Conservation (phyloP, 768 basidiomycete genomes). For the Termitomyces sp. region DNA sequence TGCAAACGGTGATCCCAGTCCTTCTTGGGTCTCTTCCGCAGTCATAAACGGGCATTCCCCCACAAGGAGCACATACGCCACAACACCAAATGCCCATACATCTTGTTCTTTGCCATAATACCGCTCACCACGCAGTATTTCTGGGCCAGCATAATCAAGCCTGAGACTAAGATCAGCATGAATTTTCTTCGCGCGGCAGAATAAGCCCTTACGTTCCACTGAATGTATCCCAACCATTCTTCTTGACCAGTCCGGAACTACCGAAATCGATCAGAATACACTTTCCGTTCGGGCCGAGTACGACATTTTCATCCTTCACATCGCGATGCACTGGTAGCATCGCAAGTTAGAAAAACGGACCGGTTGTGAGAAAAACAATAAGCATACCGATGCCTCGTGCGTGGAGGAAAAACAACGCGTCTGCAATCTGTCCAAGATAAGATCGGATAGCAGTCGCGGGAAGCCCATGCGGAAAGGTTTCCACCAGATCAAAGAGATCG, state of each 20-base stretch:
- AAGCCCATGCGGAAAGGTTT: slow-evolving; percentile 81
- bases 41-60: slow-evolving; percentile 93
- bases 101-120: slow-evolving; percentile 97
- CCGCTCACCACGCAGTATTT: slow-evolving; percentile 90
- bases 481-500: slow-evolving; percentile 95
- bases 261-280: slow-evolving; percentile 97
- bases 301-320: slow-evolving; percentile 96
- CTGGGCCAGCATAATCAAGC: slow-evolving; percentile 92
- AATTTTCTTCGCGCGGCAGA: slow-evolving; percentile 1
- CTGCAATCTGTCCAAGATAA: slow-evolving; percentile 91
- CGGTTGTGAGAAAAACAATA: neutral
- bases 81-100: slow-evolving; percentile 97
- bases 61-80: slow-evolving; percentile 89
- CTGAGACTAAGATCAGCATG: slow-evolving; percentile 30
- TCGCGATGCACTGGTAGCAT: slow-evolving; percentile 78
- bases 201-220: slow-evolving; percentile 77
- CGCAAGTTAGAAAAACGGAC: slow-evolving; percentile 7
- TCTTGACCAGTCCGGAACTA: slow-evolving; percentile 81
- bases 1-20: slow-evolving; percentile 70
- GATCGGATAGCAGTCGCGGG: slow-evolving; percentile 68
- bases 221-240: slow-evolving; percentile 85
- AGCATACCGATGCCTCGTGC: slow-evolving; percentile 81
- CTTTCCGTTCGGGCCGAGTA: slow-evolving; percentile 72
- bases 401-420: slow-evolving; percentile 87
- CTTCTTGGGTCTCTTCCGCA: slow-evolving; percentile 86